Evolutionary conservation across 2,329 filamentous ascomycete species (phyloP).

Genomic region (Trichoderma citrinoviride): DNA sequence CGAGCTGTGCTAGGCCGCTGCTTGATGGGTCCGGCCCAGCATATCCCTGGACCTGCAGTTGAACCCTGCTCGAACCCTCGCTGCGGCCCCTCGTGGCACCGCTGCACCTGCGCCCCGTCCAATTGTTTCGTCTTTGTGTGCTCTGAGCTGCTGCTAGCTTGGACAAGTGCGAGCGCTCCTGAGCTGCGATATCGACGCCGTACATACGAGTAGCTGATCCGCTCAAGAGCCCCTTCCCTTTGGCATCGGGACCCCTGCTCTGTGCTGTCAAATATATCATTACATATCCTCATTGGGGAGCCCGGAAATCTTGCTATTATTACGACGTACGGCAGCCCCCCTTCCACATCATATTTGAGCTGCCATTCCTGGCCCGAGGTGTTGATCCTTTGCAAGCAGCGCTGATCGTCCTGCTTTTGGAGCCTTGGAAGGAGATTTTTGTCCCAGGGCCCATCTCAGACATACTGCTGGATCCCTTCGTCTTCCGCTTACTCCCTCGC

Average conservation of each 20-base stretch:
- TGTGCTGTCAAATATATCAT: not conserved
- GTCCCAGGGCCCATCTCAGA: slow-evolving; percentile 1
- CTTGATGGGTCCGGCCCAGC: not conserved
- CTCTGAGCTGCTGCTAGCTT: not conserved
- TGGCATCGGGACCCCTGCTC: not conserved
- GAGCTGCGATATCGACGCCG: not conserved
- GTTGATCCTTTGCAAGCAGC: slow-evolving; percentile 13
- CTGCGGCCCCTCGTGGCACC: slow-evolving; percentile 14
- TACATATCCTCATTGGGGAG: slow-evolving; percentile 8
- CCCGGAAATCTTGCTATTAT: slow-evolving; percentile 8
- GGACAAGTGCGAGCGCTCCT: not conserved
- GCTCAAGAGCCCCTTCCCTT: not conserved
- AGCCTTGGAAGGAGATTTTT: not conserved
- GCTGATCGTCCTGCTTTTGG: slow-evolving; percentile 15
- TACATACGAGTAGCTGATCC: not conserved
- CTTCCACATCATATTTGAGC: slow-evolving; percentile 15
- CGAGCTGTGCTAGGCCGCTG: not conserved
- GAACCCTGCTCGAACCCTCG: slow-evolving; percentile 6
- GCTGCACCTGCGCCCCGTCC: not conserved
- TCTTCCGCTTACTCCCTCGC: slow-evolving; percentile 9
- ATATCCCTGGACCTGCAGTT: slow-evolving; percentile 8
- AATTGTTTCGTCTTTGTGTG: not conserved
- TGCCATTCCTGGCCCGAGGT: not conserved
- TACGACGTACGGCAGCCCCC: slow-evolving; percentile 13
- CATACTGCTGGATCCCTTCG: not conserved